These are phyloP conservation scores for Botrytis cinerea DNA, from an alignment of 2,329 filamentous ascomycete species.

Conservation along the genomic window DNA sequence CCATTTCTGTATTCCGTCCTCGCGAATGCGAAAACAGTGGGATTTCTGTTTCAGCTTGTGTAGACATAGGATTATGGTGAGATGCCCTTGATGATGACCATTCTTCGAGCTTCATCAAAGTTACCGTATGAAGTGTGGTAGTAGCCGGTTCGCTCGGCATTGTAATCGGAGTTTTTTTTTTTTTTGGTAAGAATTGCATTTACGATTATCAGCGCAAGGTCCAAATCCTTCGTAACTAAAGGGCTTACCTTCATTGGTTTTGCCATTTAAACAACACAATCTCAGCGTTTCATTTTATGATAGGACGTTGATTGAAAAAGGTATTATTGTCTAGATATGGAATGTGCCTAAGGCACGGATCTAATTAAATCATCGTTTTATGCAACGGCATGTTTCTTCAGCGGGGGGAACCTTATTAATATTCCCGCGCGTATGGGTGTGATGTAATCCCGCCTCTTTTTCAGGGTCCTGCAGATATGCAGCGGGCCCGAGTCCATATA, in stretches of 20 bases:
- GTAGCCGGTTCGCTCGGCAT: conserved; percentile 1
- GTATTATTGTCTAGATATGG: background rate
- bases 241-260: background rate
- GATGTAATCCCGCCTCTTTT: conserved; percentile 3
- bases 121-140: background rate
- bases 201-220: background rate
- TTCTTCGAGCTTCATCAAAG: background rate
- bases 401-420: background rate
- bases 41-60: background rate
- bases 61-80: too few species aligned
- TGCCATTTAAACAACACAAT: background rate
- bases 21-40: background rate
- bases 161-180: background rate
- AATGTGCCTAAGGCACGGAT: background rate
- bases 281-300: background rate
- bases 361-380: background rate
- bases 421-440: background rate
- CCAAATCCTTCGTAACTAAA: background rate
- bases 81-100: background rate
- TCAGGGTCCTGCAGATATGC: conserved; percentile 14
- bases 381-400: background rate
- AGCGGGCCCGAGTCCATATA: conserved; percentile 18
- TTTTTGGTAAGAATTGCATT: background rate
- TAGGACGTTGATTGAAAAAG: background rate
- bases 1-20: background rate